Percentiles rank a stretch among this genome's conserved stretches.
phyloP scores from a whole-genome alignment of 169 alveolate genomes.

The Plasmodium fragile region DNA sequence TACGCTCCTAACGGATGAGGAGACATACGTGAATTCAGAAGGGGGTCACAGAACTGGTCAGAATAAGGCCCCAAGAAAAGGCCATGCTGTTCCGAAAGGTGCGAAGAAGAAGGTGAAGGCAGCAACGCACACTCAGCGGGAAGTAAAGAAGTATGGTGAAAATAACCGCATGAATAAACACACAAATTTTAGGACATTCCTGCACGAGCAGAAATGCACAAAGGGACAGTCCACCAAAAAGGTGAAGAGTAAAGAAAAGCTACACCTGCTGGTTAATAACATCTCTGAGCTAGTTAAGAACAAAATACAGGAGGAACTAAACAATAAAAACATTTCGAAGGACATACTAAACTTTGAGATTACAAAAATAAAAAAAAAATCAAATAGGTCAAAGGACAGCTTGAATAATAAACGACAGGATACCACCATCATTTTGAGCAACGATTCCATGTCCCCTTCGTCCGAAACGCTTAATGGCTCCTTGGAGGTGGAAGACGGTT shows the following conservation, averaged over 20 bases:
- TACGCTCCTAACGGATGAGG: constrained; percentile 4
- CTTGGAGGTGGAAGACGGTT: constrained; percentile 10
- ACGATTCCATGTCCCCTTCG: constrained; percentile 32
- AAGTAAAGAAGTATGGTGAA: background rate
- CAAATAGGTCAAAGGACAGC: background rate
- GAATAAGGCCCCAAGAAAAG: background rate
- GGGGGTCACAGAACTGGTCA: background rate
- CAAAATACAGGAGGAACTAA: constrained; percentile 58
- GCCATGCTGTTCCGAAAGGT: background rate
- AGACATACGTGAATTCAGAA: background rate
- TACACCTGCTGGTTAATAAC: constrained; percentile 35
- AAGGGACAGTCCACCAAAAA: background rate
- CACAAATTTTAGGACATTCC: background rate
- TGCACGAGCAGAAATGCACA: background rate
- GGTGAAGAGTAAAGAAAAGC: constrained; percentile 9
- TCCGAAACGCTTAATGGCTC: constrained; percentile 30
- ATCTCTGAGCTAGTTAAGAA: constrained; percentile 58
- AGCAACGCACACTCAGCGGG: background rate
- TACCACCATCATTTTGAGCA: constrained; percentile 28
- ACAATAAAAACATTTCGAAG: constrained; percentile 42
- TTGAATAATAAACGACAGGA: constrained; percentile 56
- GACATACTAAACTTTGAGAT: constrained; percentile 70
- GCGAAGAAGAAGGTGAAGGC: background rate
- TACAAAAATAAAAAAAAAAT: constrained; percentile 60
- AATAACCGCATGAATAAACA: background rate